Conservation (phyloP, 768 basidiomycete genomes). For the Dictyophora rubrovolvata region DNA sequence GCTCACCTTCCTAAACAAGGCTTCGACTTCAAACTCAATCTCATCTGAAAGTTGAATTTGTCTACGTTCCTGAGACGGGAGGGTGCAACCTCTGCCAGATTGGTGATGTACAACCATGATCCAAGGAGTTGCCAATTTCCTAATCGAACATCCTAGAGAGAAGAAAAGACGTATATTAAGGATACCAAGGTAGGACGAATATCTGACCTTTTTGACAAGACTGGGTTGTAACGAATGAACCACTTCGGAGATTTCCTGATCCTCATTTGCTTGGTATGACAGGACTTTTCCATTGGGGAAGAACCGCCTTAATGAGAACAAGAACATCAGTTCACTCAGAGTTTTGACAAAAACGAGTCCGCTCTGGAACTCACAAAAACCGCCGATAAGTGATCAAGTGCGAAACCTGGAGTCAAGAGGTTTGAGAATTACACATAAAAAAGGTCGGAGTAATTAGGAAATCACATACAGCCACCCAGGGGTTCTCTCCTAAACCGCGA, state of each 20-base stretch:
- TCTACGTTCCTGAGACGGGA: slow-evolving; percentile 8
- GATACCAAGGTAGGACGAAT: not conserved
- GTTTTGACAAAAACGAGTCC: not conserved
- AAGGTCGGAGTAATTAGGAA: slow-evolving; percentile 3
- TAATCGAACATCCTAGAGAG: slow-evolving; percentile 53
- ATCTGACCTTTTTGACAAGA: slow-evolving; percentile 62
- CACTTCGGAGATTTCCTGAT: slow-evolving; percentile 54
- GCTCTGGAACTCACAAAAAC: slow-evolving; percentile 54
- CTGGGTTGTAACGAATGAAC: slow-evolving; percentile 69
- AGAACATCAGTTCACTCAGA: not conserved
- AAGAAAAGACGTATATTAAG: not conserved
- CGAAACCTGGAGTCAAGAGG: slow-evolving; percentile 39
- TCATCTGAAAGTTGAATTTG: slow-evolving; percentile 67
- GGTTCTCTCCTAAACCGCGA: slow-evolving; percentile 68
- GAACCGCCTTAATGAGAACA: slow-evolving; percentile 51
- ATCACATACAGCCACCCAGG: slow-evolving; percentile 75
- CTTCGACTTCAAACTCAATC: slow-evolving; percentile 56
- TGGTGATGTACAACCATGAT: slow-evolving; percentile 46
- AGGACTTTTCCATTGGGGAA: slow-evolving; percentile 80
- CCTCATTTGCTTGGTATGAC: slow-evolving; percentile 77
- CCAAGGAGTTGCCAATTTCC: slow-evolving; percentile 66
- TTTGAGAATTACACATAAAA: too few relatives aligned
- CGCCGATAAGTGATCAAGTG: slow-evolving; percentile 91
- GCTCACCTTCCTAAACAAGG: slow-evolving; percentile 75
- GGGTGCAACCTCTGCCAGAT: slow-evolving; percentile 42